Evolutionary conservation across 805 yeast genomes (phyloP).

Genomic region (Starmerella potacharoeniae): DNA sequence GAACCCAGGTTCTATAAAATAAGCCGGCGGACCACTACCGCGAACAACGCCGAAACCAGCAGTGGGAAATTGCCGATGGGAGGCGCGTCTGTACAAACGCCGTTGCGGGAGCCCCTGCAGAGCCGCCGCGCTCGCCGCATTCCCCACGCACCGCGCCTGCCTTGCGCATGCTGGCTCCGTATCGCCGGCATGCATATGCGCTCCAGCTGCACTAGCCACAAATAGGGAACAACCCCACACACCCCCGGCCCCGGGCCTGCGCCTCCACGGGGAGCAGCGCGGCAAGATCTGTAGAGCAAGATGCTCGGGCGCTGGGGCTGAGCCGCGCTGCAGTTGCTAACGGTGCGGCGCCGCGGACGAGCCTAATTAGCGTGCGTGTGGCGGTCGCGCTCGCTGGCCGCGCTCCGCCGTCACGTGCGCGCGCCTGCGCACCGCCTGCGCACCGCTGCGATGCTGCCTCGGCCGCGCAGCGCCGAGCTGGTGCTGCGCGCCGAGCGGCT

Average conservation of each 20-base stretch:
- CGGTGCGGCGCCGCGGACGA: neutral
- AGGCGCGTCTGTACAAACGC: slow-evolving; percentile 9
- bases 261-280: neutral
- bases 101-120: slow-evolving; percentile 1
- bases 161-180: neutral
- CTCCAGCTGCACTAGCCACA: neutral
- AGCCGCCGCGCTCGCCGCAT: too few relatives aligned
- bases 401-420: too few relatives aligned
- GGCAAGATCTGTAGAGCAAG: neutral
- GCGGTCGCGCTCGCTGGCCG: neutral
- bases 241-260: neutral
- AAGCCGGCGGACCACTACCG: neutral
- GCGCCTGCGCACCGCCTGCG: neutral
- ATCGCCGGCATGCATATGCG: slow-evolving; percentile 3
- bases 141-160: neutral
- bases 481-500: too few relatives aligned
- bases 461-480: too few relatives aligned
- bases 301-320: neutral
- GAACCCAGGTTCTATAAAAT: neutral
- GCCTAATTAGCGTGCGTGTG: neutral
- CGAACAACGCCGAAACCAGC: neutral
- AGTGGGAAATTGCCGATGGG: neutral
- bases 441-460: too few relatives aligned
- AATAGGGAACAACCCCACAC: neutral
- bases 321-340: neutral